Base-by-base conservation (phyloP, 116 monocot species). In the Papilionanthe hybrid region DNA sequence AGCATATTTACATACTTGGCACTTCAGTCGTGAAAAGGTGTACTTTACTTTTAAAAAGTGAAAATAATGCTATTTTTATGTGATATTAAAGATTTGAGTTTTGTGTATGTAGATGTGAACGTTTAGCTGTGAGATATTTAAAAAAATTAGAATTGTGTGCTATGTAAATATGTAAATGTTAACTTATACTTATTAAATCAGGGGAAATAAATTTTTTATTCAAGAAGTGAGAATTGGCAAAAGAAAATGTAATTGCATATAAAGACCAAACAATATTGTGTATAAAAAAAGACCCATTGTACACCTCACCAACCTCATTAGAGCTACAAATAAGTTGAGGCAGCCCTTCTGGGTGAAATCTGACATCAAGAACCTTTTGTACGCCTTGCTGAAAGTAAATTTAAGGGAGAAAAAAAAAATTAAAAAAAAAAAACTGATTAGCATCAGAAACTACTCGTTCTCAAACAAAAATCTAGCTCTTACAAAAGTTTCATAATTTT, bases 321-420 rank as follows among this genome's bases (percentile, higher is more conserved):
- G 92, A 87, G 84, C 94, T 86, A 77, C 92, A 94, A 23, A 94
- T 87, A 85, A 94, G 88, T 78, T 94, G 94, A 77, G 94, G 90
- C 32, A 92, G 88, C 63, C 94, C 94, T 81, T 94, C 94, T 29
- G 92, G 94, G 69, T 94, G 94, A 86, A 94, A 92, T 81, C 84
- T 92, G 37, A 92, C 90, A 83, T 94, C 84, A 79, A 94, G 79
- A 81, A 94, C 90, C 84, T 90, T 94, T 79, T 90, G 92, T 28
- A 86, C 85, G 72, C 90, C 88, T 85, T 87, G 90, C 90, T 94
- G 90, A 60, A 86, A 85, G 55, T 10, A 60, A 78, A 82, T 15
- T 37, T 37, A 32, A 63, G 5, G 7, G 23, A 42, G 19, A 76
- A 81, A 71, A 71, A 65, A n/a, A n/a, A n/a, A n/a, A n/a, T n/a